Evolutionary conservation across 345 rosid species (phyloP).

Genomic region (Euphorbia peplus): DNA sequence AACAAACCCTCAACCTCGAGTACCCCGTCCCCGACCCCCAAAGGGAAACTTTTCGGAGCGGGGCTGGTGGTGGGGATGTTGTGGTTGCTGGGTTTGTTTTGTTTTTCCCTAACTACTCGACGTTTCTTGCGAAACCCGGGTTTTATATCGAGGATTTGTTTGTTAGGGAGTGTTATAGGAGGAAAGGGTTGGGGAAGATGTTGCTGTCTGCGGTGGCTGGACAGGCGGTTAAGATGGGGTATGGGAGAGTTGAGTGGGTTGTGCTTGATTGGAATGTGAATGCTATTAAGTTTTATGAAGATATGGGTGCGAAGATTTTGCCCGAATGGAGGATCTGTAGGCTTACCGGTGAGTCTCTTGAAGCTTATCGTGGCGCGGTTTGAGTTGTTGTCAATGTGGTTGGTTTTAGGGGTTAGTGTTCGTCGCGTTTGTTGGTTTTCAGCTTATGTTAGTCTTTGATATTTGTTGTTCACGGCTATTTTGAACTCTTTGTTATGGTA

Average conservation of each 20-base stretch:
- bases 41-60: slow-evolving; percentile 37
- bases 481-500: neutral
- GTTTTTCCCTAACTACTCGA: slow-evolving; percentile 75
- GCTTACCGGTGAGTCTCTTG: slow-evolving; percentile 77
- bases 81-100: slow-evolving; percentile 76
- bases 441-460: neutral
- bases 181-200: slow-evolving; percentile 77
- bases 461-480: neutral
- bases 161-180: slow-evolving; percentile 75
- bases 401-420: neutral
- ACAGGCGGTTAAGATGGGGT: slow-evolving; percentile 85
- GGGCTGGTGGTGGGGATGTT: slow-evolving; percentile 26
- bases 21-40: slow-evolving; percentile 58
- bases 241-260: slow-evolving; percentile 85
- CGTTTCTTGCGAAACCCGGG: slow-evolving; percentile 71
- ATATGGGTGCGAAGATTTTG: slow-evolving; percentile 76
- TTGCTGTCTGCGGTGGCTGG: slow-evolving; percentile 71
- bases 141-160: slow-evolving; percentile 78
- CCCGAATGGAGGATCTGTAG: slow-evolving; percentile 85
- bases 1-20: slow-evolving; percentile 41
- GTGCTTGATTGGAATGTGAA: slow-evolving; percentile 91
- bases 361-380: slow-evolving; percentile 47
- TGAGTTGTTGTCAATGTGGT: neutral
- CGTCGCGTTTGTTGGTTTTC: neutral
- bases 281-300: slow-evolving; percentile 78